phyloP scores from a whole-genome alignment of 768 basidiomycete species.

The Megacollybia marginata region DNA sequence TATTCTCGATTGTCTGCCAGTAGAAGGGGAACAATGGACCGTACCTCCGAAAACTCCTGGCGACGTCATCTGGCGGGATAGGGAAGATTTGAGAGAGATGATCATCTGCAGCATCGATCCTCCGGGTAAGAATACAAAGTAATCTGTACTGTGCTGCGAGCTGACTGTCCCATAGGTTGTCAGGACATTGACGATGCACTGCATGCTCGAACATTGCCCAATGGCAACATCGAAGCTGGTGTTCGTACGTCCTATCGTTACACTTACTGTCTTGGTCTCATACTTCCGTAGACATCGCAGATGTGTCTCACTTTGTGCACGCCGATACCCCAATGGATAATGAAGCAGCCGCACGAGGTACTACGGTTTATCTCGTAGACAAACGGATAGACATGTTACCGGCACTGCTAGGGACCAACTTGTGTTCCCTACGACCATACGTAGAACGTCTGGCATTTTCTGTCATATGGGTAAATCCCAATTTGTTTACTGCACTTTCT shows the following conservation, averaged over 20 bases:
- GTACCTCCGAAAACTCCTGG: constrained; percentile 68
- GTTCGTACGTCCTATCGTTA: constrained; percentile 70
- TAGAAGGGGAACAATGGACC: constrained; percentile 86
- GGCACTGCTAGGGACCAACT: constrained; percentile 84
- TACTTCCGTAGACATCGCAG: constrained; percentile 75
- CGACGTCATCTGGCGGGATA: constrained; percentile 62
- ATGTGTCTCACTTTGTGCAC: constrained; percentile 94
- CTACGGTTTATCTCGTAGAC: constrained; percentile 97
- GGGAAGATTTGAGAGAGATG: constrained; percentile 81
- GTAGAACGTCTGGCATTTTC: constrained; percentile 96
- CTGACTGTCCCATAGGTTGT: constrained; percentile 49
- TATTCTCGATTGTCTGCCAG: constrained; percentile 84
- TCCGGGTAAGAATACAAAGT: constrained; percentile 46
- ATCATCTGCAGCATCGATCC: constrained; percentile 97
- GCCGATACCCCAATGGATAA: constrained; percentile 93
- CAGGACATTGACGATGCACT: constrained; percentile 98
- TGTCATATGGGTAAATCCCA: constrained; percentile 75
- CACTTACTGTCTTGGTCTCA: not conserved
- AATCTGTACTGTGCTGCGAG: not conserved
- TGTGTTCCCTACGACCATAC: constrained; percentile 87
- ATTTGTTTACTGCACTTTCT: not conserved
- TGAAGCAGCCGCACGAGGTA: constrained; percentile 93
- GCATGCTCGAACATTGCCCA: constrained; percentile 80
- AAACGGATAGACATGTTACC: constrained; percentile 99
- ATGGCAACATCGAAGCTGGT: constrained; percentile 94